Evolutionary conservation across 768 basidiomycete genomes (phyloP).

Genomic region (Asterophora parasitica): DNA sequence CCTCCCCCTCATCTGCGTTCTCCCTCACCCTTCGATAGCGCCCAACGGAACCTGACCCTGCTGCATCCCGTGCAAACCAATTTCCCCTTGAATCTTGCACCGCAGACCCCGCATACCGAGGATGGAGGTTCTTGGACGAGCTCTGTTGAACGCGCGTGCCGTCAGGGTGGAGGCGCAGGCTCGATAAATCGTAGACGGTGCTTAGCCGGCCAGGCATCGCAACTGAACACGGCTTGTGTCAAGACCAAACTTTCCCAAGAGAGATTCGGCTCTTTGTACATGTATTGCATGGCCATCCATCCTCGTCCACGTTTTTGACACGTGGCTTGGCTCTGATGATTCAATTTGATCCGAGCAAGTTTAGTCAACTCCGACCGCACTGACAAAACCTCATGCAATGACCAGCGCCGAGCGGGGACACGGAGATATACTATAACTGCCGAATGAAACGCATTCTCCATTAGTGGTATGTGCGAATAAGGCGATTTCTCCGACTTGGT

Average conservation of each 20-base stretch:
- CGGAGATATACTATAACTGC: too few species aligned
- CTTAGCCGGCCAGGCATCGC: constrained; percentile 34
- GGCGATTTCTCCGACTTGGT: too few species aligned
- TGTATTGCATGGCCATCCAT: neutral
- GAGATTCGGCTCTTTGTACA: neutral
- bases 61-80: constrained; percentile 67
- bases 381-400: too few species aligned
- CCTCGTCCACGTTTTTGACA: constrained; percentile 2
- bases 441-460: too few species aligned
- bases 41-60: constrained; percentile 41
- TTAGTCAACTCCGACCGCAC: too few species aligned
- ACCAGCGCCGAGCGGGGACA: too few species aligned
- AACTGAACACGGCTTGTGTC: too few species aligned
- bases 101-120: constrained; percentile 29
- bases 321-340: neutral
- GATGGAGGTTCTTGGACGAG: constrained; percentile 29
- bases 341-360: too few species aligned
- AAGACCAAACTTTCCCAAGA: too few species aligned
- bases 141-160: constrained; percentile 52
- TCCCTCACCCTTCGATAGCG: constrained; percentile 24
- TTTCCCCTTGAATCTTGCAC: constrained; percentile 49
- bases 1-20: constrained; percentile 11
- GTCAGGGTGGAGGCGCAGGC: constrained; percentile 61
- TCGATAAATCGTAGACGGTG: constrained; percentile 62
- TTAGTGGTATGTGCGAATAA: too few species aligned